phyloP scores from a whole-genome alignment of 176 grass and related monocot genomes.

The Zizania latifolia region DNA sequence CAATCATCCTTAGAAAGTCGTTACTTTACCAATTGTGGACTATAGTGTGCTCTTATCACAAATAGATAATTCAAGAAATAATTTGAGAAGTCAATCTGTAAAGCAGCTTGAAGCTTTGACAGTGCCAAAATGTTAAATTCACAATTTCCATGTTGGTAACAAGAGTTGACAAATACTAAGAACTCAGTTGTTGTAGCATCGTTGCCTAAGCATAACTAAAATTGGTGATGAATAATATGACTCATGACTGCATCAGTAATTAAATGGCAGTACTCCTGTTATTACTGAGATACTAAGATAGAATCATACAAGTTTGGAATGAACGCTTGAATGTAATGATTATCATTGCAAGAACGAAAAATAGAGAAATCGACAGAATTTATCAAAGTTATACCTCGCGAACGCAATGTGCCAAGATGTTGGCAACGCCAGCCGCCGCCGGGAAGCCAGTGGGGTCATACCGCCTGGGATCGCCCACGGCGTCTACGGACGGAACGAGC shows the following conservation, averaged over 20 bases:
- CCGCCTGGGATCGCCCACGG: slow-evolving; percentile 49
- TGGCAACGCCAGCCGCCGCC: slow-evolving; percentile 46
- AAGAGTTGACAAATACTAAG: not conserved
- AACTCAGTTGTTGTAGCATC: not conserved
- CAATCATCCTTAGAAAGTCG: not conserved
- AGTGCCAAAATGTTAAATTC: not conserved
- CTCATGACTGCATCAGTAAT: not conserved
- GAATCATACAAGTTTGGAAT: not conserved
- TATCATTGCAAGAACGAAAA: too few relatives aligned
- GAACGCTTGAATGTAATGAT: not conserved
- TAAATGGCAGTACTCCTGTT: not conserved
- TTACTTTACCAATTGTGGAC: not conserved
- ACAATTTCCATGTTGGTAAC: not conserved
- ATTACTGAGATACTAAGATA: not conserved
- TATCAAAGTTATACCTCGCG: slow-evolving; percentile 45
- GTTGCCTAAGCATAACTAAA: not conserved
- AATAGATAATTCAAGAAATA: not conserved
- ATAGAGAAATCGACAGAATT: not conserved
- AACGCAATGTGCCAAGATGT: slow-evolving; percentile 40
- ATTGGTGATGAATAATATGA: not conserved
- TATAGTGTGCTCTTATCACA: not conserved
- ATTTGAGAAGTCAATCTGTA: not conserved
- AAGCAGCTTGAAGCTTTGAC: slow-evolving; percentile 1
- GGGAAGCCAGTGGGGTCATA: slow-evolving; percentile 72
- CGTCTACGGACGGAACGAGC: slow-evolving; percentile 50